A percentile compares a stretch with the other conserved stretches of the same genome.
phyloP scores from a whole-genome alignment of 2,329 filamentous ascomycete species.

The Sclerotinia trifoliorum region DNA sequence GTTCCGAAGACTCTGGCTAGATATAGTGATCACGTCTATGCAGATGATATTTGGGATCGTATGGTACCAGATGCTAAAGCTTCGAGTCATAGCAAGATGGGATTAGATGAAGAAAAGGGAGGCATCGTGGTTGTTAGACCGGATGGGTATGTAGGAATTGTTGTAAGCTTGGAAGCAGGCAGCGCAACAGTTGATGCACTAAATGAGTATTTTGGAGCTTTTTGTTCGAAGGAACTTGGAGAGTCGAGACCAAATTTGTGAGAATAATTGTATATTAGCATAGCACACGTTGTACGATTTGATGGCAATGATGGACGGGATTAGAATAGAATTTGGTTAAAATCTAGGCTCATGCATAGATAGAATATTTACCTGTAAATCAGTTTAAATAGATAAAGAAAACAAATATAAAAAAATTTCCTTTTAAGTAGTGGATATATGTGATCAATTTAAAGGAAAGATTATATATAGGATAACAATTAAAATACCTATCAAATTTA shows the following conservation, averaged over 20 bases:
- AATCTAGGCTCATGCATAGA: neutral
- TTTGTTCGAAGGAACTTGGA: slow-evolving; percentile 61
- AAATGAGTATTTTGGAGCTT: slow-evolving; percentile 76
- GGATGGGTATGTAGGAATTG: slow-evolving; percentile 82
- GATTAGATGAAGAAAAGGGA: slow-evolving; percentile 68
- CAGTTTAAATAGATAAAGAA: neutral
- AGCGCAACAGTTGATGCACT: slow-evolving; percentile 76
- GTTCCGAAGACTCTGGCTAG: slow-evolving; percentile 69
- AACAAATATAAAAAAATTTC: too few relatives aligned
- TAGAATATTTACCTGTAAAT: neutral
- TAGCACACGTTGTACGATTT: neutral
- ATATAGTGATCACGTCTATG: slow-evolving; percentile 81
- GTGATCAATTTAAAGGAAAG: too few relatives aligned
- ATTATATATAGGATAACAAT: too few relatives aligned
- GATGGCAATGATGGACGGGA: neutral
- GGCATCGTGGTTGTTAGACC: slow-evolving; percentile 82
- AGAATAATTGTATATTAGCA: neutral
- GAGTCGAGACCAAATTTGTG: slow-evolving; percentile 44
- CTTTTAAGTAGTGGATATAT: too few relatives aligned
- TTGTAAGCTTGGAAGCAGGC: slow-evolving; percentile 71
- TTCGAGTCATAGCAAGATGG: slow-evolving; percentile 84
- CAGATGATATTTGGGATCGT: slow-evolving; percentile 76
- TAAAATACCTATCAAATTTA: too few relatives aligned
- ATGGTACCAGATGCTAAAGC: slow-evolving; percentile 68
- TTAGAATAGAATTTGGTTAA: neutral